Evolutionary conservation across 257 asterid genomes (phyloP), one percentile per base, ranked within the genome.

Genomic region (Linaria vulgaris): DNA sequence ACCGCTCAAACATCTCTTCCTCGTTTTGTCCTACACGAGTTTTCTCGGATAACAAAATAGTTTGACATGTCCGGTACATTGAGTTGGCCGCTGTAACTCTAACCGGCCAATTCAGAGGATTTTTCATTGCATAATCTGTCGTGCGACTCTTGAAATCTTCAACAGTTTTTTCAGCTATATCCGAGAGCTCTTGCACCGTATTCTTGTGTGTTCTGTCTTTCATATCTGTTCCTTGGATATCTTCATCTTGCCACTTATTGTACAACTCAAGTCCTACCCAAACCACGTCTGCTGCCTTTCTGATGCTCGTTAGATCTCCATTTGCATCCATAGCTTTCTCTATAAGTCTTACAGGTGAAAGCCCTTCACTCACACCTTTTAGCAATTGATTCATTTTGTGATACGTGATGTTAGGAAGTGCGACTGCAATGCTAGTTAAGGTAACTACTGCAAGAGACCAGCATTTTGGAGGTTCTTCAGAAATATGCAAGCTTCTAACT

Each of bases 11-110:
- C 25, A 74, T 6, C 1, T 24, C 50, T 31, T 64, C 72, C 21
- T 64, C 77, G 0, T 51, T 54, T 34, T 41, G 57, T 0, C 19
- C 1, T 0, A 6, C 21, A 56, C 47, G 25, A 17, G 3, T 15
- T 4, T 39, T 51, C 7, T 21, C 59, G 4, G 55, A 46, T 12
- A 54, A 30, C 53, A 75, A 10, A 38, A 78, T 46, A 15, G 76
- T 70, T 20, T 22, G 59, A 50, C 74, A 69, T 6, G 69, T 65
- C 27, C 75, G 43, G 13, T 78, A 72, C 83, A 80, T 75, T 17
- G 80, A 76, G 44, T 80, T 74, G 1, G 82, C 78, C 3, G 78
- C 76, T 30, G 68, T 20, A 20, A 44, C 44, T 9, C 52, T 25
- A 14, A 20, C 20, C 0, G 68, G 68, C 71, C 78, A 73, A 20